Percentiles rank a stretch among this genome's conserved stretches.
These are phyloP conservation scores for Penicillium olsonii DNA, from an alignment of 2,329 filamentous ascomycete genomes.

Conservation along the genomic window DNA sequence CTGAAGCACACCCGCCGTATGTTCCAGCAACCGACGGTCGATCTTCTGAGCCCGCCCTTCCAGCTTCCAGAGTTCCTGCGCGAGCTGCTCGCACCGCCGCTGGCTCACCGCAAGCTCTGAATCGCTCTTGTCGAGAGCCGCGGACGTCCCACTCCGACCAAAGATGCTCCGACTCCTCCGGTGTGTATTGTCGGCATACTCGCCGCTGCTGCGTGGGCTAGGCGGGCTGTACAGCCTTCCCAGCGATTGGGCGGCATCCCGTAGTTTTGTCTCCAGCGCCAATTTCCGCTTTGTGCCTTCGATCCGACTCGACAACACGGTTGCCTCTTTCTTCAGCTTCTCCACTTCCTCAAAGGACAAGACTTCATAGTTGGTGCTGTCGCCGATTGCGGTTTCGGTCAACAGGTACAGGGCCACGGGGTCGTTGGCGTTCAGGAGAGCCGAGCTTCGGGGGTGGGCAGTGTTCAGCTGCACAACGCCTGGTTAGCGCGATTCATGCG, in stretches of 20 bases:
- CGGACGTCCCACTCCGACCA: slow-evolving; percentile 42
- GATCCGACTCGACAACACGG: slow-evolving; percentile 71
- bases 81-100: slow-evolving; percentile 81
- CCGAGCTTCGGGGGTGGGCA: slow-evolving; percentile 37
- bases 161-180: slow-evolving; percentile 56
- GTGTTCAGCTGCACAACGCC: slow-evolving; percentile 56
- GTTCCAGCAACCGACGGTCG: slow-evolving; percentile 76
- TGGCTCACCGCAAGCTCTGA: slow-evolving; percentile 73
- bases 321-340: slow-evolving; percentile 81
- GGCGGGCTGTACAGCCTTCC: slow-evolving; percentile 74
- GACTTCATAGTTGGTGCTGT: slow-evolving; percentile 83
- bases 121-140: slow-evolving; percentile 60
- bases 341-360: slow-evolving; percentile 91
- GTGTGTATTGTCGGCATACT: slow-evolving; percentile 41
- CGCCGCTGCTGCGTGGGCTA: slow-evolving; percentile 53
- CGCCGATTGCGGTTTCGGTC: slow-evolving; percentile 87
- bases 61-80: slow-evolving; percentile 74
- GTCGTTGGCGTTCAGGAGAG: slow-evolving; percentile 51
- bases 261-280: slow-evolving; percentile 86
- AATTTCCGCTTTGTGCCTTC: slow-evolving; percentile 81
- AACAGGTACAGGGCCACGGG: slow-evolving; percentile 83
- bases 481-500: slow-evolving; percentile 7
- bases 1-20: slow-evolving; percentile 90
- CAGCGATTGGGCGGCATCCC: slow-evolving; percentile 87
- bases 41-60: slow-evolving; percentile 76